Percentiles rank a stretch among this genome's conserved stretches.
phyloP scores from a whole-genome alignment of 2,329 filamentous ascomycete species.

The Simplicillium aogashimaense region DNA sequence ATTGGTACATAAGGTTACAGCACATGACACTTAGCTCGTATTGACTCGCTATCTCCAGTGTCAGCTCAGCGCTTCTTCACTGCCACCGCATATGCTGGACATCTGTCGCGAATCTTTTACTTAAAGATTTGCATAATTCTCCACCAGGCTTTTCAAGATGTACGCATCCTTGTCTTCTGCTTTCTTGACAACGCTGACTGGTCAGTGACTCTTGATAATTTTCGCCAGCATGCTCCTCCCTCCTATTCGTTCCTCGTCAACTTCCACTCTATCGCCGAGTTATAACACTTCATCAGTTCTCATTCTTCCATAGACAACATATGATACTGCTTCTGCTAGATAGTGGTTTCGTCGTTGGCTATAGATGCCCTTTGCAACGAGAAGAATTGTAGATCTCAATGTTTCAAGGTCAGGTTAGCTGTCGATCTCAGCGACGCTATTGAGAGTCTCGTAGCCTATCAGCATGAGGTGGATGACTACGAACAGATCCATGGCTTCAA shows the following conservation, averaged over 20 bases:
- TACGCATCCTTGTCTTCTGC: slow-evolving; percentile 14
- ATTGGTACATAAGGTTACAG: too few species aligned
- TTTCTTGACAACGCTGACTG: slow-evolving; percentile 17
- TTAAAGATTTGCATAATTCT: slow-evolving; percentile 8
- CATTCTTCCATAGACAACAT: slow-evolving; percentile 23
- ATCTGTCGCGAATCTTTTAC: slow-evolving; percentile 2
- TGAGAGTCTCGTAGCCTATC: slow-evolving; percentile 14
- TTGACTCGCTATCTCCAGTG: too few species aligned
- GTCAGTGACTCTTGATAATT: slow-evolving; percentile 18
- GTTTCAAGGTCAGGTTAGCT: slow-evolving; percentile 10
- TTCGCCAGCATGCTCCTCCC: slow-evolving; percentile 11
- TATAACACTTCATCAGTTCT: slow-evolving; percentile 13
- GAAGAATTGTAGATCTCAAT: slow-evolving; percentile 21
- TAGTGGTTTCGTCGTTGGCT: slow-evolving; percentile 23
- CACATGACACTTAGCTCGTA: too few species aligned
- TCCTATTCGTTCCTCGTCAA: slow-evolving; percentile 12
- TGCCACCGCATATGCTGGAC: too few species aligned
- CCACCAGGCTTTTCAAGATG: slow-evolving; percentile 13
- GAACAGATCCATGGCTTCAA: slow-evolving; percentile 19
- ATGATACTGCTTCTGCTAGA: slow-evolving; percentile 20
- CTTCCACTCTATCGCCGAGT: slow-evolving; percentile 8
- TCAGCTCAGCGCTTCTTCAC: too few species aligned
- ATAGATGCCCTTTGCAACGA: slow-evolving; percentile 21
- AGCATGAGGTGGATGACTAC: slow-evolving; percentile 22
- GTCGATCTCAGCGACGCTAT: slow-evolving; percentile 12